These are phyloP conservation scores for Globisporangium rhizosaccharum DNA, from an alignment of 352 stramenopile genomes.

Conservation along the genomic window DNA sequence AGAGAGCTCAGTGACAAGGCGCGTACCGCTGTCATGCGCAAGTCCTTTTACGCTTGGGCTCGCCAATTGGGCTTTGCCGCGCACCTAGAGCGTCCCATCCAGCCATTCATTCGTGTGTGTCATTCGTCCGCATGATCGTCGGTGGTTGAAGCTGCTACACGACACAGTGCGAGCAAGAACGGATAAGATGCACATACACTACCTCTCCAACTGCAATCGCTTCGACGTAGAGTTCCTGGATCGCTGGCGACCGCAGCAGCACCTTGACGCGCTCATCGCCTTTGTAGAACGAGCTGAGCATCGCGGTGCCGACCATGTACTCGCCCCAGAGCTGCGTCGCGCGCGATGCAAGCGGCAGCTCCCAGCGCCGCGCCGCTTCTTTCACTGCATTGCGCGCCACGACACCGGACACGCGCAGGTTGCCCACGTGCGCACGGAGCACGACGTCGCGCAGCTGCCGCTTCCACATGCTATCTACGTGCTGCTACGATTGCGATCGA, in stretches of 20 bases:
- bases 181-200: neutral
- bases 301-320: conserved; percentile 82
- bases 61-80: conserved; percentile 49
- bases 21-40: conserved; percentile 3
- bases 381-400: conserved; percentile 52
- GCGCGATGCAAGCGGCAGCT: conserved; percentile 29
- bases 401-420: conserved; percentile 75
- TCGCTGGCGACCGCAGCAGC: conserved; percentile 52
- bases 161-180: no score
- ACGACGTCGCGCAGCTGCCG: conserved; percentile 59
- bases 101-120: neutral
- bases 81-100: conserved; percentile 28
- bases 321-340: conserved; percentile 72
- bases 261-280: conserved; percentile 81
- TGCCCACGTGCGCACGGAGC: conserved; percentile 69
- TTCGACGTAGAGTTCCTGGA: conserved; percentile 77
- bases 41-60: conserved; percentile 10
- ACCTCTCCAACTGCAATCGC: conserved; percentile 71
- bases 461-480: conserved; percentile 35
- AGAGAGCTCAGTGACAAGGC: neutral
- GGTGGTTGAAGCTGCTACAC: no score
- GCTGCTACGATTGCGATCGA: neutral
- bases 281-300: conserved; percentile 87
- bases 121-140: no score
- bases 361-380: conserved; percentile 54